These are phyloP conservation scores for Ogataea sp. DNA, from an alignment of 805 yeast genomes.

Conservation along the genomic window DNA sequence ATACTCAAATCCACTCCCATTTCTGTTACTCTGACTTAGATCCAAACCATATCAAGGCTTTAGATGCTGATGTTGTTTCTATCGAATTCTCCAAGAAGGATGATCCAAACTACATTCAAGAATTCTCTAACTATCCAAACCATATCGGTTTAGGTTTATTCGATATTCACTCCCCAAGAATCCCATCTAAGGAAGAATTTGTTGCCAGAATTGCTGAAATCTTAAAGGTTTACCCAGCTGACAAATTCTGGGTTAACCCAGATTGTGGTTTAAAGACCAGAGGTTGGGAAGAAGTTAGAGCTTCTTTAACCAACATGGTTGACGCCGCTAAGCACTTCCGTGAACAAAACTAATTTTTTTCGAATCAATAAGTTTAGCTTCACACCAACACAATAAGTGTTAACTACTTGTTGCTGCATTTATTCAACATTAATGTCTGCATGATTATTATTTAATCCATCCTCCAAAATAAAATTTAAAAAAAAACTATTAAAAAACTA, in stretches of 20 bases:
- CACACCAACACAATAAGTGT: no score
- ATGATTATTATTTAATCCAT: slow-evolving; percentile 1
- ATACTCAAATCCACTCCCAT: slow-evolving; percentile 98
- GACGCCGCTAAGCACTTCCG: slow-evolving; percentile 97
- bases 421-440: slow-evolving; percentile 31
- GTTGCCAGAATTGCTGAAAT: slow-evolving; percentile 88
- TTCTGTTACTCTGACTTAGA: slow-evolving; percentile 99
- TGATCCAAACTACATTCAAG: slow-evolving; percentile 95
- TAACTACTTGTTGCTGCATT: slow-evolving; percentile 17
- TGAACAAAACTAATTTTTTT: slow-evolving; percentile 11
- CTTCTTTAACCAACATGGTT: slow-evolving; percentile 96
- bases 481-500: slow-evolving; percentile 1
- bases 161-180: slow-evolving; percentile 99
- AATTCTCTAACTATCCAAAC: slow-evolving; percentile 98
- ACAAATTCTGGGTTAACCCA: slow-evolving; percentile 99
- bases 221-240: slow-evolving; percentile 94
- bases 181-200: slow-evolving; percentile 96
- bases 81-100: slow-evolving; percentile 99
- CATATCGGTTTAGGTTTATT: slow-evolving; percentile 99
- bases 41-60: slow-evolving; percentile 98
- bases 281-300: slow-evolving; percentile 97
- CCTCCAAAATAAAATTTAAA: slow-evolving; percentile 2
- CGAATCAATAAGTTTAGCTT: not conserved
- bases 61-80: slow-evolving; percentile 99
- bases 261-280: slow-evolving; percentile 99